phyloP scores from a whole-genome alignment of 208 protist genomes.

The Wallacemonas sp. region DNA sequence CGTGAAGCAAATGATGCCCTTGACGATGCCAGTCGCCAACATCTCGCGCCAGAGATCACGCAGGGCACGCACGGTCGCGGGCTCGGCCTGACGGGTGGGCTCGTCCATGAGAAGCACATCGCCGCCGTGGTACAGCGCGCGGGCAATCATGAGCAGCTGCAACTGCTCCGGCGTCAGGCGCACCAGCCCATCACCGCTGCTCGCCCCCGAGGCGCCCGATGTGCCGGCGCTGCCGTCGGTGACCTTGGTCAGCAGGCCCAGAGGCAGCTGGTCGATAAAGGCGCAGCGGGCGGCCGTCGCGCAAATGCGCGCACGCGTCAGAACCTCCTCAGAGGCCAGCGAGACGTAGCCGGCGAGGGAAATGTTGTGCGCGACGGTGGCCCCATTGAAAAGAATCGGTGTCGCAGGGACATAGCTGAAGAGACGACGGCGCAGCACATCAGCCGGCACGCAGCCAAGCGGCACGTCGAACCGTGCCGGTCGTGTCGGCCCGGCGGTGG shows the following conservation, averaged over 20 bases:
- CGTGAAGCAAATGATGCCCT: slow-evolving; percentile 39
- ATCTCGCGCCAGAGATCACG: slow-evolving; percentile 31
- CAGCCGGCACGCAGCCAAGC: slow-evolving; percentile 30
- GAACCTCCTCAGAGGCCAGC: slow-evolving; percentile 34
- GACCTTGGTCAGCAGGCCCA: slow-evolving; percentile 57
- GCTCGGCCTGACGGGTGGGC: slow-evolving; percentile 56
- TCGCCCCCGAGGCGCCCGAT: slow-evolving; percentile 20
- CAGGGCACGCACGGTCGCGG: slow-evolving; percentile 28
- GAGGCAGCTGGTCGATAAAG: slow-evolving; percentile 53
- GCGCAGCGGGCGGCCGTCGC: slow-evolving; percentile 46
- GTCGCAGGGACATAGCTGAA: slow-evolving; percentile 80
- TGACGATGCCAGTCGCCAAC: slow-evolving; percentile 29
- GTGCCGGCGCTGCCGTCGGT: slow-evolving; percentile 25
- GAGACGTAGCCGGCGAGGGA: slow-evolving; percentile 58
- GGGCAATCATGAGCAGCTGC: slow-evolving; percentile 71
- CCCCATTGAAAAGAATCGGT: slow-evolving; percentile 51
- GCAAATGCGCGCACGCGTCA: slow-evolving; percentile 40
- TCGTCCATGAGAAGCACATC: slow-evolving; percentile 77
- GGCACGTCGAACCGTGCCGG: slow-evolving; percentile 17
- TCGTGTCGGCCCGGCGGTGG: neutral
- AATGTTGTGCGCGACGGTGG: slow-evolving; percentile 77
- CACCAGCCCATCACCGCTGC: slow-evolving; percentile 24
- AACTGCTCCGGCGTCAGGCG: slow-evolving; percentile 59
- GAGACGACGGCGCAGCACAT: slow-evolving; percentile 49
- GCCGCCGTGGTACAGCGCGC: slow-evolving; percentile 58